A percentile compares a stretch with the other conserved stretches of the same genome.
These are phyloP conservation scores for Solanum dulcamara DNA, from an alignment of 257 asterid species.

Conservation along the genomic window DNA sequence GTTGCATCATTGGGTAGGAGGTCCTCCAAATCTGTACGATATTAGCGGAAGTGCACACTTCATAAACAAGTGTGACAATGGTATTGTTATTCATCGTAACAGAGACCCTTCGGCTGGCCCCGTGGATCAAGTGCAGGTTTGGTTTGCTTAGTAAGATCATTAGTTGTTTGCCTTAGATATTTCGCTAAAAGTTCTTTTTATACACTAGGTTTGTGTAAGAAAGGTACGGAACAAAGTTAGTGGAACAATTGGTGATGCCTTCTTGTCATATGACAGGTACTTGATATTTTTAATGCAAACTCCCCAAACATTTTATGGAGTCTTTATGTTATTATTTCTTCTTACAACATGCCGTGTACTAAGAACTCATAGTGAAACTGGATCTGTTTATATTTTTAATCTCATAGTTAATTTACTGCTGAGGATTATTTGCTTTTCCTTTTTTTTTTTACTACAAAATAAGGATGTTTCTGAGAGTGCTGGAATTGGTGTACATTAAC, in stretches of 20 bases:
- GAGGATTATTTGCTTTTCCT: not conserved
- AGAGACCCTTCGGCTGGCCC: constrained; percentile 84
- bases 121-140: constrained; percentile 73
- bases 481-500: not conserved
- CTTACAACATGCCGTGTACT: not conserved
- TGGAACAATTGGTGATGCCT: constrained; percentile 87
- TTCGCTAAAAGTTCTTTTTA: not conserved
- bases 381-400: not conserved
- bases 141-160: constrained; percentile 3
- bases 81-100: constrained; percentile 88
- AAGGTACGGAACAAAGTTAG: constrained; percentile 89
- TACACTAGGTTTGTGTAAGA: constrained; percentile 68
- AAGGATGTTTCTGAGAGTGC: not conserved
- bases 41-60: constrained; percentile 99
- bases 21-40: constrained; percentile 84
- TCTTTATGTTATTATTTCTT: not conserved
- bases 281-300: not conserved
- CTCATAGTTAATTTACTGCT: not conserved
- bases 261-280: constrained; percentile 71
- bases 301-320: not conserved
- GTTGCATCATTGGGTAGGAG: constrained; percentile 84
- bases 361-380: not conserved
- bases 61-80: constrained; percentile 94
- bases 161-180: not conserved
- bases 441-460: not conserved